Conservation (phyloP, 768 basidiomycete species). For the Leccinum variicolor region DNA sequence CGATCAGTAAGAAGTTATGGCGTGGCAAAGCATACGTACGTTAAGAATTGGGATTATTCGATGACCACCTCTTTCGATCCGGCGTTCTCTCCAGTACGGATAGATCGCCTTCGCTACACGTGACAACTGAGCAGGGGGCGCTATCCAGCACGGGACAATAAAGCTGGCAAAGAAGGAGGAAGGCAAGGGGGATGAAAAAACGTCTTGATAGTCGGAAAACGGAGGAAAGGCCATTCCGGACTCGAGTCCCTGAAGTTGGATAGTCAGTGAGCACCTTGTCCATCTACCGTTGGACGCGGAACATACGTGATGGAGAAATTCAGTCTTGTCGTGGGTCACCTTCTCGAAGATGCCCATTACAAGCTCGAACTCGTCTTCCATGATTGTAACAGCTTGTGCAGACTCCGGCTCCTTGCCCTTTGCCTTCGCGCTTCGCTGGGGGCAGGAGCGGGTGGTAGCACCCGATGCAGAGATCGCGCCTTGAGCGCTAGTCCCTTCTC, state of each 20-base stretch:
- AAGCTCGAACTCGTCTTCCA: conserved; percentile 92
- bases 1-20: not conserved
- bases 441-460: conserved; percentile 53
- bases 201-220: conserved; percentile 70
- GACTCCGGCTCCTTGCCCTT: conserved; percentile 84
- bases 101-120: conserved; percentile 74
- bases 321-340: conserved; percentile 83
- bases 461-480: conserved; percentile 56
- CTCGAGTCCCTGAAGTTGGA: conserved; percentile 49
- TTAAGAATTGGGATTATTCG: conserved; percentile 86
- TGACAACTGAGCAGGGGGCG: conserved; percentile 56
- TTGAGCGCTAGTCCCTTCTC: conserved; percentile 80
- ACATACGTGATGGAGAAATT: conserved; percentile 87
- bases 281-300: not conserved
- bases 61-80: conserved; percentile 75
- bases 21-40: conserved; percentile 42
- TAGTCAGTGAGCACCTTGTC: not conserved
- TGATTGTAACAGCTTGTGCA: conserved; percentile 58
- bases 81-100: conserved; percentile 87
- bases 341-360: conserved; percentile 95
- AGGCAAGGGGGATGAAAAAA: conserved; percentile 58
- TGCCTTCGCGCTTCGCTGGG: conserved; percentile 63
- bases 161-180: conserved; percentile 68
- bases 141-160: conserved; percentile 65
- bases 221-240: conserved; percentile 68